Evolutionary conservation across 768 basidiomycete species (phyloP).

Genomic region (Coprinopsis cinerea): DNA sequence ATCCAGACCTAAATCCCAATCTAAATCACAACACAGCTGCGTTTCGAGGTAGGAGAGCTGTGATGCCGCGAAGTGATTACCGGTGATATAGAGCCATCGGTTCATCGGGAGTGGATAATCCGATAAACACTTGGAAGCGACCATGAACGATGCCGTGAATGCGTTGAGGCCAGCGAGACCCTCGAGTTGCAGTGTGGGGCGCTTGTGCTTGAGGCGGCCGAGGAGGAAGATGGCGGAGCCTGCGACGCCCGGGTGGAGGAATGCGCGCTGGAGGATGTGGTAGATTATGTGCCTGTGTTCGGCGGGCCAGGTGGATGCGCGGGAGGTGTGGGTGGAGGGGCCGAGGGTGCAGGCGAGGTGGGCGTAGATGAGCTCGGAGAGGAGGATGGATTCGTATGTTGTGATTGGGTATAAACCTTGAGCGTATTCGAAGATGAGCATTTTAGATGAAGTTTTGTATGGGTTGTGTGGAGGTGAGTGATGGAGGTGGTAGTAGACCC

Average conservation of each 20-base stretch:
- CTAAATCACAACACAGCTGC: neutral
- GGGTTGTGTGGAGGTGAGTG: too few relatives aligned
- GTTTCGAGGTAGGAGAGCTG: constrained; percentile 5
- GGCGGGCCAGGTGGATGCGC: neutral
- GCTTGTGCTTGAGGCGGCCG: constrained; percentile 6
- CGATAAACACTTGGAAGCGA: constrained; percentile 5
- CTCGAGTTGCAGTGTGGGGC: constrained; percentile 1
- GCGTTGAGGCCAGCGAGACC: constrained; percentile 2
- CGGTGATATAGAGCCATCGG: constrained; percentile 2
- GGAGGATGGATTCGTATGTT: neutral
- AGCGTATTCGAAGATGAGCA: constrained; percentile 12
- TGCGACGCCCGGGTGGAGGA: constrained; percentile 2
- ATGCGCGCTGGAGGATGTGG: constrained; percentile 5
- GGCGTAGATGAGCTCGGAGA: neutral
- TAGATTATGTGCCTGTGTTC: constrained; percentile 2
- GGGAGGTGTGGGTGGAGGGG: neutral
- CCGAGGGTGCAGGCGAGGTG: constrained; percentile 2
- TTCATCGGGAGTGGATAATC: constrained; percentile 1
- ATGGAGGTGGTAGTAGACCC: too few relatives aligned
- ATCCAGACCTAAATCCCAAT: constrained; percentile 1
- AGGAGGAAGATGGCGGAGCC: constrained; percentile 3
- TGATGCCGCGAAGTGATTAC: neutral
- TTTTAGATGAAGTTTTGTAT: neutral
- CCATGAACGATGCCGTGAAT: constrained; percentile 6
- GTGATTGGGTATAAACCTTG: neutral